phyloP scores from a whole-genome alignment of 1,284 basidiomycete species.

The Papiliotrema fonsecae region DNA sequence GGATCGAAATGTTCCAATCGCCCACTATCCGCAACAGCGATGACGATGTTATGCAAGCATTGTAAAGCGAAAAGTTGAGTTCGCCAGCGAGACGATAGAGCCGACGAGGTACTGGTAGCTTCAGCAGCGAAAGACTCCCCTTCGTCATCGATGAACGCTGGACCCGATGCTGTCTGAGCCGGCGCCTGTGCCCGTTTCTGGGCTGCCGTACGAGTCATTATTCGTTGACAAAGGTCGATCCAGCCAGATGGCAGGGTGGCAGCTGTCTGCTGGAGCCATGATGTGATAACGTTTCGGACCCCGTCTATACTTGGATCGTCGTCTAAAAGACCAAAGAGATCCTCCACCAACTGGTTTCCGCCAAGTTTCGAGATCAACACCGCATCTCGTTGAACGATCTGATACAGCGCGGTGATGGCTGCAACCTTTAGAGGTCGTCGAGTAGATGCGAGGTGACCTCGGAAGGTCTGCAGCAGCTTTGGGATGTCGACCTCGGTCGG shows the following conservation, averaged over 20 bases:
- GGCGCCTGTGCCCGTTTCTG: slow-evolving; percentile 64
- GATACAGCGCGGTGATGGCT: slow-evolving; percentile 91
- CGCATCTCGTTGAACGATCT: slow-evolving; percentile 94
- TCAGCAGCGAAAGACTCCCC: slow-evolving; percentile 73
- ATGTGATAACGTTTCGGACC: slow-evolving; percentile 85
- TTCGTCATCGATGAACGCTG: slow-evolving; percentile 76
- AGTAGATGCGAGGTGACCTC: slow-evolving; percentile 69
- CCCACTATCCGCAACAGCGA: slow-evolving; percentile 66
- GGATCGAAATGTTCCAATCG: slow-evolving; percentile 77
- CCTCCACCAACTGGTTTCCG: slow-evolving; percentile 88
- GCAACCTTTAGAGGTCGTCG: slow-evolving; percentile 83
- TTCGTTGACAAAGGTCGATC: slow-evolving; percentile 96
- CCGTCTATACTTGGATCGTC: slow-evolving; percentile 89
- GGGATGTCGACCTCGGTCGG: slow-evolving; percentile 75
- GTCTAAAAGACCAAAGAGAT: slow-evolving; percentile 91
- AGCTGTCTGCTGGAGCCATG: slow-evolving; percentile 93
- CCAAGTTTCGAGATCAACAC: slow-evolving; percentile 86
- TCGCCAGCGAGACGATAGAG: slow-evolving; percentile 79
- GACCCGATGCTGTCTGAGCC: slow-evolving; percentile 42
- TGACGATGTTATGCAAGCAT: slow-evolving; percentile 86
- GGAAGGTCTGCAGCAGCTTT: slow-evolving; percentile 67
- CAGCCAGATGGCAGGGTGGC: slow-evolving; percentile 89
- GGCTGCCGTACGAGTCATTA: slow-evolving; percentile 60
- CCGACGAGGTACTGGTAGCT: slow-evolving; percentile 47
- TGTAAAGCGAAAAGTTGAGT: slow-evolving; percentile 93